Base-by-base conservation (phyloP, 345 rosid species). In the Acer yangbiense region DNA sequence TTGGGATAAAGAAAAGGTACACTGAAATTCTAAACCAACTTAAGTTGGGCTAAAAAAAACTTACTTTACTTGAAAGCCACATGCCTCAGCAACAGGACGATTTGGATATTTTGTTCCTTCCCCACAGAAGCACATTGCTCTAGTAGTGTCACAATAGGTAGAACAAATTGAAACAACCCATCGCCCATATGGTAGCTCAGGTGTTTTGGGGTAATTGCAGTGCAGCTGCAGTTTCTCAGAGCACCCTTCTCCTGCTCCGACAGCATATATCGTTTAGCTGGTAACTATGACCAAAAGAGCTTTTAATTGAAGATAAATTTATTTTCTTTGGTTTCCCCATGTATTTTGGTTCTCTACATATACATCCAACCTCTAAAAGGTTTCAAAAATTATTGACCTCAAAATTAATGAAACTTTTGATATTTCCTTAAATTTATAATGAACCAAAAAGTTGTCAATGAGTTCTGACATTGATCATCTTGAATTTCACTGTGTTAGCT, bases 51-150 rank as follows among this genome's bases (percentile, higher is more conserved):
- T 72, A 44, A 75, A 58, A 58, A 65, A 68, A 54, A 75, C 93
- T 89, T 87, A 90, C 99, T 83, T 89, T 43, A 85, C 35, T 66
- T 89, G 91, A 83, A 95, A 95, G 60, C 99, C 98, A 78, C 98
- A 95, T 35, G 90, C 75, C 87, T 95, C 99, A 46, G 99, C 88
- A 65, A 78, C 89, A 23, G 99, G 99, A 69, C 99, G 96, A 77
- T 90, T 89, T 68, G 99, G 99, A 83, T 94, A 96, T 74, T 90
- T 96, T 67, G 97, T 92, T 87, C 97, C 97, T 87, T 91, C 97
- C 82, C 98, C 99, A 86, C 99, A 94, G 85, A 91, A 96, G 83
- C 99, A 96, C 97, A 89, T 92, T 72, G 99, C 97, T 83, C 94
- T 87, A 27, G 93, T 89, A 66, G 95, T 89, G 79, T 96, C 99